Evolutionary conservation across 257 asterid species (phyloP).

Genomic region (Parsonsia alboflavescens): DNA sequence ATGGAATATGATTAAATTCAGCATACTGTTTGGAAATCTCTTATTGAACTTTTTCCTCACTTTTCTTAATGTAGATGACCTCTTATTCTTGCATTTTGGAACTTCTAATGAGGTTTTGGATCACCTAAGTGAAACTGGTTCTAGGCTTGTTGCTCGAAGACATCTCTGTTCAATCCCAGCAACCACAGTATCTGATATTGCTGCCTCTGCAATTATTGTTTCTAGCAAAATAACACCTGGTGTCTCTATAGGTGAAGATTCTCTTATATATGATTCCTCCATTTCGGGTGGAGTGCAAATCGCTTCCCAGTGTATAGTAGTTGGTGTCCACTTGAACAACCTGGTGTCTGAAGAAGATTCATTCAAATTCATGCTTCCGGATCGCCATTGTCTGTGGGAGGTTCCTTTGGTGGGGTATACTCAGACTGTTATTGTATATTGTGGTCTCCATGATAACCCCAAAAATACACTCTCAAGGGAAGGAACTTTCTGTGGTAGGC

Average conservation of each 20-base stretch:
- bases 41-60: constrained; percentile 12
- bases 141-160: constrained; percentile 83
- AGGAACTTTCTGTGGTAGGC: constrained; percentile 94
- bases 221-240: constrained; percentile 81
- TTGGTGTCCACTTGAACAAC: constrained; percentile 52
- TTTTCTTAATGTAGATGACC: constrained; percentile 50
- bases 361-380: constrained; percentile 80
- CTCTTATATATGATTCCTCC: constrained; percentile 82
- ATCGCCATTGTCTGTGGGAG: constrained; percentile 99
- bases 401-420: constrained; percentile 72
- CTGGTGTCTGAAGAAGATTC: constrained; percentile 23
- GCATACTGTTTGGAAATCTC: background rate
- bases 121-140: constrained; percentile 75
- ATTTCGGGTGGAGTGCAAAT: constrained; percentile 68
- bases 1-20: background rate
- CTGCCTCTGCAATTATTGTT: constrained; percentile 82
- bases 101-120: constrained; percentile 97
- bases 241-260: constrained; percentile 84
- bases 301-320: constrained; percentile 88
- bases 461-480: constrained; percentile 51
- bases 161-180: constrained; percentile 95
- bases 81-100: constrained; percentile 90
- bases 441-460: constrained; percentile 96
- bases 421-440: constrained; percentile 70
- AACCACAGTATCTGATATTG: constrained; percentile 79